A percentile compares a stretch with the other conserved stretches of the same genome.
Conservation (phyloP, 2,329 filamentous ascomycete genomes). For the Esteya vermicola region DNA sequence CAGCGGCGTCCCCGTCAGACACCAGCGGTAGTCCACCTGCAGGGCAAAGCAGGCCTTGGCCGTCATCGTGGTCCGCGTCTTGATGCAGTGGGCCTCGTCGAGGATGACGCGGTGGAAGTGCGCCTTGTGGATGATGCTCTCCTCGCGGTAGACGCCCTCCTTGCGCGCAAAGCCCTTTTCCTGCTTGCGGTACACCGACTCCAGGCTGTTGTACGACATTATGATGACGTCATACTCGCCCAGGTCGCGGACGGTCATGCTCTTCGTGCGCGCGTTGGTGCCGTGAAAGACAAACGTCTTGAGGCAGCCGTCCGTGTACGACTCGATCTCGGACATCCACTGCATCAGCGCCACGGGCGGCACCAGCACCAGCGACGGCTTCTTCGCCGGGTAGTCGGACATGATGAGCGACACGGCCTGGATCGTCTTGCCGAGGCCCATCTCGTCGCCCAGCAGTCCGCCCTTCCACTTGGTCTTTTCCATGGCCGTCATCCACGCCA, state of each 20-base stretch:
- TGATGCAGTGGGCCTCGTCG: conserved; percentile 82
- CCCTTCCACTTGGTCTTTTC: conserved; percentile 77
- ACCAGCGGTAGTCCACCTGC: conserved; percentile 84
- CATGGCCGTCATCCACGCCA: conserved; percentile 90
- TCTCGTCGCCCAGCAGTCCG: conserved; percentile 87
- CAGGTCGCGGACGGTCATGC: conserved; percentile 58
- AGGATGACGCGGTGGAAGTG: conserved; percentile 84
- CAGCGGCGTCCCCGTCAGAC: conserved; percentile 83
- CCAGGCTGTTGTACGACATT: conserved; percentile 88
- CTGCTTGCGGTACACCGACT: conserved; percentile 86
- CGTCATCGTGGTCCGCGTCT: conserved; percentile 73
- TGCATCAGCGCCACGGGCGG: conserved; percentile 93
- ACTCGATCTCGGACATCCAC: conserved; percentile 71
- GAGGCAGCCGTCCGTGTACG: conserved; percentile 73
- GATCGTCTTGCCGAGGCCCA: conserved; percentile 98
- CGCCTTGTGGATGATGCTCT: conserved; percentile 68
- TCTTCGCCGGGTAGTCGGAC: conserved; percentile 81
- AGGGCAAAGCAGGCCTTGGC: conserved; percentile 92
- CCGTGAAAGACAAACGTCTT: conserved; percentile 87
- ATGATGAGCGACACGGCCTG: conserved; percentile 96
- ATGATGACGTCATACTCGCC: conserved; percentile 85
- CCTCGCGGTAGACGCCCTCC: conserved; percentile 66
- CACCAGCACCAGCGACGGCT: conserved; percentile 76
- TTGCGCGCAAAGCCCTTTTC: conserved; percentile 78
- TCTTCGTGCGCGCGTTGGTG: conserved; percentile 71